These are phyloP conservation scores for Rhodosporidiobolus sp. DNA, from an alignment of 768 basidiomycete genomes.

Conservation along the genomic window DNA sequence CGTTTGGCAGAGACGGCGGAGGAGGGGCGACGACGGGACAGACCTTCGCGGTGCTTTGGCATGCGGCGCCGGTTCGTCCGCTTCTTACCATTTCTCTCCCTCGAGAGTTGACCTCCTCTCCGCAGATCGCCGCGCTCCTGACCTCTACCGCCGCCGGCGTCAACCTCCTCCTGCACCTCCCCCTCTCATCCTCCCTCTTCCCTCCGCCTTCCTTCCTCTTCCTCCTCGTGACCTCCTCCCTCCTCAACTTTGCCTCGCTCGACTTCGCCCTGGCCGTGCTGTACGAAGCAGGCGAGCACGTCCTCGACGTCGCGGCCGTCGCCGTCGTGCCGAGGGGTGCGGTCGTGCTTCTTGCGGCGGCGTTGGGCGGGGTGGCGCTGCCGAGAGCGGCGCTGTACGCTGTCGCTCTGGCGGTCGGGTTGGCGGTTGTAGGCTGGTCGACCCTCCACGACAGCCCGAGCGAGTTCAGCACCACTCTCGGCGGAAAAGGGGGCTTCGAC, in stretches of 20 bases:
- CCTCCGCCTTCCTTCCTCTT: slow-evolving; percentile 8
- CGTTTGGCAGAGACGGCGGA: neutral
- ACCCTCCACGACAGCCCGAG: no score
- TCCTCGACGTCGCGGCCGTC: neutral
- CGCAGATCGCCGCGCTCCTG: neutral
- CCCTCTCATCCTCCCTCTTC: neutral
- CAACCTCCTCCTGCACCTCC: slow-evolving; percentile 3
- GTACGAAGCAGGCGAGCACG: neutral
- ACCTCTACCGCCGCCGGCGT: neutral
- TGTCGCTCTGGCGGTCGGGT: neutral
- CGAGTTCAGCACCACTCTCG: neutral
- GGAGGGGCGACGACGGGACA: neutral
- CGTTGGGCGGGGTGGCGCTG: neutral
- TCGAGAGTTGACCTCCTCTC: neutral
- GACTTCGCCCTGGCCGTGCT: neutral
- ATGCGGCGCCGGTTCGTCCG: neutral
- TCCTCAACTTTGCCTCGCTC: slow-evolving; percentile 3
- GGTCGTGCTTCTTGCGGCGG: neutral
- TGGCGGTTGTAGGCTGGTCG: neutral
- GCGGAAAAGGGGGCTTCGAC: neutral
- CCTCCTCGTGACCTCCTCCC: neutral
- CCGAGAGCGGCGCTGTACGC: neutral
- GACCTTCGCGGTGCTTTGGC: neutral
- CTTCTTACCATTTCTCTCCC: neutral
- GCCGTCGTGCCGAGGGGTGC: neutral